A percentile compares a stretch with the other conserved stretches of the same genome.
Evolutionary conservation across 495 filamentous ascomycete species (phyloP).

Genomic region (Niebla homalea): DNA sequence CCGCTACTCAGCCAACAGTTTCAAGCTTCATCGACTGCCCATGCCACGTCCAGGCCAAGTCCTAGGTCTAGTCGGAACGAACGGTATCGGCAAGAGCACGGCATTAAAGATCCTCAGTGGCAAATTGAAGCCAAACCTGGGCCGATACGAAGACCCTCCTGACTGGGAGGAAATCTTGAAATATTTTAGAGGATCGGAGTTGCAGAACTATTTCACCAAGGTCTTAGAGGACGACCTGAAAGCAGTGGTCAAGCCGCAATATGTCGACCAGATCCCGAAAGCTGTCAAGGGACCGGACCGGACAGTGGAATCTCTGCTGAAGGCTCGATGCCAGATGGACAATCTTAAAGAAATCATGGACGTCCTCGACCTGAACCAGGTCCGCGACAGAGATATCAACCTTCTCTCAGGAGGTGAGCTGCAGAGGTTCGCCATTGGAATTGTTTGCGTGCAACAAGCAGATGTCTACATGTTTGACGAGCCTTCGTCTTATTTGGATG

Average conservation of each 20-base stretch:
- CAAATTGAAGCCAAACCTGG: slow-evolving; percentile 95
- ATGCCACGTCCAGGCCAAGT: slow-evolving; percentile 93
- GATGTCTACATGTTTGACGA: slow-evolving; percentile 99
- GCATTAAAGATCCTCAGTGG: slow-evolving; percentile 95
- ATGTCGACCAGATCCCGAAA: slow-evolving; percentile 93
- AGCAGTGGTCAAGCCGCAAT: slow-evolving; percentile 96
- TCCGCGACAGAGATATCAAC: slow-evolving; percentile 75
- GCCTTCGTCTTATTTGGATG: slow-evolving; percentile 95
- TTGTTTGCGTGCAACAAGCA: slow-evolving; percentile 88
- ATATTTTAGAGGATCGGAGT: slow-evolving; percentile 91
- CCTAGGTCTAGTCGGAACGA: slow-evolving; percentile 92
- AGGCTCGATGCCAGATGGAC: slow-evolving; percentile 55
- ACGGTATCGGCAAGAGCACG: slow-evolving; percentile 99
- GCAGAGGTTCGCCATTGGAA: slow-evolving; percentile 91
- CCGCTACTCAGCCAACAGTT: slow-evolving; percentile 97
- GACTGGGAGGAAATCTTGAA: slow-evolving; percentile 99
- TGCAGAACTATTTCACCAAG: slow-evolving; percentile 99
- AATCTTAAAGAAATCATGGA: slow-evolving; percentile 80
- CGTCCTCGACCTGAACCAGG: slow-evolving; percentile 71
- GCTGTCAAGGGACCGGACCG: slow-evolving; percentile 70
- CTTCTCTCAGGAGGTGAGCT: slow-evolving; percentile 92
- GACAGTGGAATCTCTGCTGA: slow-evolving; percentile 62
- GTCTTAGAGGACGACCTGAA: slow-evolving; percentile 91
- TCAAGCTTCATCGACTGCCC: slow-evolving; percentile 93
- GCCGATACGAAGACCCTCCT: slow-evolving; percentile 86